A percentile compares a stretch with the other conserved stretches of the same genome.
phyloP scores from a whole-genome alignment of 352 stramenopile species.

The Phytopythium sindhum region DNA sequence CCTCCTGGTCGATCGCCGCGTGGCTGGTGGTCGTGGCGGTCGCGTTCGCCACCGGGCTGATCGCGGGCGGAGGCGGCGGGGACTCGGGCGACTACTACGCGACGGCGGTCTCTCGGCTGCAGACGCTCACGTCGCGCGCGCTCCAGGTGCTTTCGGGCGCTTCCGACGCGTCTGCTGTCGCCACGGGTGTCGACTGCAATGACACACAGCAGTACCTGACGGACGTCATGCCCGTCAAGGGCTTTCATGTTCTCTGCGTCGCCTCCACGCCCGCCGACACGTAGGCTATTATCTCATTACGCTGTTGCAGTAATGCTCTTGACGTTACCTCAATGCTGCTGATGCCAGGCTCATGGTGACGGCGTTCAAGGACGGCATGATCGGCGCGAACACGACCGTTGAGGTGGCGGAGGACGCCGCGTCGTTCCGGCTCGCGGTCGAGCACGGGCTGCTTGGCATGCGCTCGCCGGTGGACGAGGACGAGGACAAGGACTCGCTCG shows the following conservation, averaged over 20 bases:
- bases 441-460: slow-evolving; percentile 27
- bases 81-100: neutral
- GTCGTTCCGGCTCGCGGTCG: slow-evolving; percentile 29
- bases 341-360: slow-evolving; percentile 34
- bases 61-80: slow-evolving; percentile 3
- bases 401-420: slow-evolving; percentile 35
- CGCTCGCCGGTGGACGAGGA: slow-evolving; percentile 17
- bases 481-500: slow-evolving; percentile 13
- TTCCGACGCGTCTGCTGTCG: slow-evolving; percentile 2
- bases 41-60: slow-evolving; percentile 10
- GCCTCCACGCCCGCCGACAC: slow-evolving; percentile 34
- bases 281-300: slow-evolving; percentile 19
- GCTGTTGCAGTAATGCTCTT: neutral
- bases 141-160: slow-evolving; percentile 13
- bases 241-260: slow-evolving; percentile 71
- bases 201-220: slow-evolving; percentile 46
- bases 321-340: neutral
- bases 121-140: slow-evolving; percentile 12
- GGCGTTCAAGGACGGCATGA: slow-evolving; percentile 58
- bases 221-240: slow-evolving; percentile 51
- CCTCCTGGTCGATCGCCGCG: slow-evolving; percentile 7
- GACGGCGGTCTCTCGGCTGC: slow-evolving; percentile 8
- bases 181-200: slow-evolving; percentile 27
- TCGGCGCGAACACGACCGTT: slow-evolving; percentile 7
- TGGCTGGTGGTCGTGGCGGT: slow-evolving; percentile 15